phyloP scores from a whole-genome alignment of 1,139 yeast species.

The Candida sanyaensis region DNA sequence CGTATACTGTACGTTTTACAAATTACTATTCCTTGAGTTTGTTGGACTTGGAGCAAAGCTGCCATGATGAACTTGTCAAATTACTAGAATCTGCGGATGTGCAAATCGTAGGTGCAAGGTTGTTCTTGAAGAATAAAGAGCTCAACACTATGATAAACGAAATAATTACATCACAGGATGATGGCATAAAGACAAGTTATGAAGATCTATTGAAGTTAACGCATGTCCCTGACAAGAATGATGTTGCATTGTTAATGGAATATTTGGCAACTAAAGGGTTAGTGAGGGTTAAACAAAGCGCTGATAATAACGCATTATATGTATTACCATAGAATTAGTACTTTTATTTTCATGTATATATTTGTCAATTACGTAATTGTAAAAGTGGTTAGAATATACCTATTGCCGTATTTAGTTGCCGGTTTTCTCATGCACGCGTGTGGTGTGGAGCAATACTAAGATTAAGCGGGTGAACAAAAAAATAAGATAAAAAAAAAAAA shows the following conservation, averaged over 20 bases:
- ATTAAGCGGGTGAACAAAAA: too few relatives aligned
- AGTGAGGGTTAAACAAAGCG: constrained; percentile 26
- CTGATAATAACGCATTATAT: constrained; percentile 23
- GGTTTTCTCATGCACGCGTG: too few relatives aligned
- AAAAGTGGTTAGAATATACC: too few relatives aligned
- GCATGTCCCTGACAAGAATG: constrained; percentile 12
- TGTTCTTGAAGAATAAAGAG: constrained; percentile 16
- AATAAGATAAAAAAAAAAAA: too few relatives aligned
- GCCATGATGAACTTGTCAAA: constrained; percentile 18
- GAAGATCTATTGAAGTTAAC: constrained; percentile 17
- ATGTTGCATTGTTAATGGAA: constrained; percentile 11
- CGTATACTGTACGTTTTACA: constrained; percentile 34
- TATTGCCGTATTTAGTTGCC: too few relatives aligned
- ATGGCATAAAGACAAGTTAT: constrained; percentile 19
- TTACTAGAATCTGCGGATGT: constrained; percentile 24
- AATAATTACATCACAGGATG: neutral
- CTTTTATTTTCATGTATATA: neutral
- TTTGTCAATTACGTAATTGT: neutral
- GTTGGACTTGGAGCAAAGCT: neutral
- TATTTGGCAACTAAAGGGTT: constrained; percentile 32
- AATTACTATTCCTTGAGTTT: constrained; percentile 32
- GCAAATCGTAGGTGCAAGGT: constrained; percentile 30
- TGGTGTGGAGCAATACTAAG: too few relatives aligned
- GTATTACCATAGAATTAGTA: constrained; percentile 6
- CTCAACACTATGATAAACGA: constrained; percentile 3